Conservation (phyloP, 306 rosid genomes). For the Citrullus amarus region DNA sequence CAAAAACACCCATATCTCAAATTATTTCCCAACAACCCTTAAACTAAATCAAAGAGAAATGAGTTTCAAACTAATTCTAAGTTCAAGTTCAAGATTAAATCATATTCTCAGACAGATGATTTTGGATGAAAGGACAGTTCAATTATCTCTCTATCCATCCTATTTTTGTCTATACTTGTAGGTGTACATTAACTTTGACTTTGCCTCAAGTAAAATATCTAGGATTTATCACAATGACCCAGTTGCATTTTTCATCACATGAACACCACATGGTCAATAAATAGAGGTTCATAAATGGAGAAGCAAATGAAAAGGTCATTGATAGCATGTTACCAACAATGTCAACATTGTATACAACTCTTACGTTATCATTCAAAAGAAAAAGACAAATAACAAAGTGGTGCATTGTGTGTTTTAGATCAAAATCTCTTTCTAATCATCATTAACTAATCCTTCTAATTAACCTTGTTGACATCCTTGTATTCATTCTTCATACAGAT, state of each 20-base stretch:
- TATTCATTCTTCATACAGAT: background rate
- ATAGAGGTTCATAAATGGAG: constrained; percentile 3
- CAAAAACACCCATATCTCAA: background rate
- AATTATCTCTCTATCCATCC: background rate
- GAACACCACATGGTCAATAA: constrained; percentile 9
- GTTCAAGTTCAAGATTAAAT: background rate
- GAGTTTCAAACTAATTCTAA: background rate
- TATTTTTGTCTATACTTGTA: background rate
- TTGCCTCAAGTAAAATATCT: background rate
- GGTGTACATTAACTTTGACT: background rate
- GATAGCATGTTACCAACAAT: constrained; percentile 9
- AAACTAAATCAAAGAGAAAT: no score
- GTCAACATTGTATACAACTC: background rate
- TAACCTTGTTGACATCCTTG: background rate
- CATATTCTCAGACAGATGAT: background rate
- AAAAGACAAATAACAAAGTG: background rate
- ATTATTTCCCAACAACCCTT: background rate
- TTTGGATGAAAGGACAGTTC: background rate
- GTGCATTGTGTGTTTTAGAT: background rate
- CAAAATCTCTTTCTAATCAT: background rate
- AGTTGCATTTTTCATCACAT: background rate
- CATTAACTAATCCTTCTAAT: background rate
- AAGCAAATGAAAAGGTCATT: constrained; percentile 1
- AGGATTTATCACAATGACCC: background rate
- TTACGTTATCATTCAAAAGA: background rate